Evolutionary conservation across 2,329 filamentous ascomycete genomes (phyloP).

Genomic region (Hymenoscyphus repandus): DNA sequence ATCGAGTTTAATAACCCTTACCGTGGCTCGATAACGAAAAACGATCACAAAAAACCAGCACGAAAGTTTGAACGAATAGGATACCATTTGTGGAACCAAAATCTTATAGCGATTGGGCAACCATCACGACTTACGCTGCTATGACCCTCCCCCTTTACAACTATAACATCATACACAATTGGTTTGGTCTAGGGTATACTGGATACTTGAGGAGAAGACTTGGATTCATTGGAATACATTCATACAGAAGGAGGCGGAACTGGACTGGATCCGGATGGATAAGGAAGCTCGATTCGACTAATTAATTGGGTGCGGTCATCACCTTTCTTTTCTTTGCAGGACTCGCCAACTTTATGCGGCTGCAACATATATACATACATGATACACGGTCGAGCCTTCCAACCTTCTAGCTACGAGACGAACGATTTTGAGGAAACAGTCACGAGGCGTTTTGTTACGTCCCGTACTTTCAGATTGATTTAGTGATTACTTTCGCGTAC

Average conservation of each 20-base stretch:
- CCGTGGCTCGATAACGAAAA: constrained; percentile 16
- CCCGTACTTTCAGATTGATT: not conserved
- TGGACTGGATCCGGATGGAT: constrained; percentile 7
- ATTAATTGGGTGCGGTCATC: constrained; percentile 7
- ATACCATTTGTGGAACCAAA: constrained; percentile 23
- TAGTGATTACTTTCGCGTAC: not conserved
- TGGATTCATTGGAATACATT: constrained; percentile 6
- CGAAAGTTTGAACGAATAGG: constrained; percentile 21
- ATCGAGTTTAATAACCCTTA: constrained; percentile 13
- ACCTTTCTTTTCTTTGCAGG: constrained; percentile 3
- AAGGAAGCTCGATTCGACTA: constrained; percentile 9
- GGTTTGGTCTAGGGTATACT: constrained; percentile 7
- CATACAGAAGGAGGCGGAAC: constrained; percentile 8
- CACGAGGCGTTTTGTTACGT: constrained; percentile 1
- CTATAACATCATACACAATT: constrained; percentile 7
- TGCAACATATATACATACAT: constrained; percentile 7
- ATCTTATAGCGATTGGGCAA: constrained; percentile 32
- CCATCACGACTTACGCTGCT: constrained; percentile 31
- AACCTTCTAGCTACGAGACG: constrained; percentile 1
- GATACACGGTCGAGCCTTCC: constrained; percentile 1
- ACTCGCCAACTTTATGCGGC: not conserved
- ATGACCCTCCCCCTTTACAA: constrained; percentile 22
- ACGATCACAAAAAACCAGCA: constrained; percentile 20
- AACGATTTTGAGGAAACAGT: constrained; percentile 6
- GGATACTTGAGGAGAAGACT: constrained; percentile 9